These are phyloP conservation scores for Daldinia decipiens DNA, from an alignment of 495 filamentous ascomycete species.

Conservation along the genomic window DNA sequence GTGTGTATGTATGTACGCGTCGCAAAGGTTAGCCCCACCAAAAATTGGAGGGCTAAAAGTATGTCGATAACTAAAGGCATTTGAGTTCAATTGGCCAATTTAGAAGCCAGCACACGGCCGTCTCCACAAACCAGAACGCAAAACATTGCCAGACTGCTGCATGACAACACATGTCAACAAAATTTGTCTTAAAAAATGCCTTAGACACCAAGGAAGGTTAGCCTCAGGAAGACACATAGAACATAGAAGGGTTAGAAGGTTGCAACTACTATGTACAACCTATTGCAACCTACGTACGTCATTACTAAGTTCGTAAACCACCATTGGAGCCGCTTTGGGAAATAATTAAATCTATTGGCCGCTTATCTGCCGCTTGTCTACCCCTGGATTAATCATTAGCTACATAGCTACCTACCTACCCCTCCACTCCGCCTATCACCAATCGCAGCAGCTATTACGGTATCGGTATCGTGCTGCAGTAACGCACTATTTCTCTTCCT, in stretches of 20 bases:
- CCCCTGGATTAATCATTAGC: conserved; percentile 11
- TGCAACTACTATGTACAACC: background rate
- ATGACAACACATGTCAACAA: conserved; percentile 40
- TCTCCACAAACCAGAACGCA: conserved; percentile 31
- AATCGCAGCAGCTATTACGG: conserved; percentile 1
- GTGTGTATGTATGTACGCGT: conserved; percentile 26
- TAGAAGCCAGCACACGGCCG: conserved; percentile 27
- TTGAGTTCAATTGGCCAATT: conserved; percentile 35
- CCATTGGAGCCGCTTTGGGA: conserved; percentile 4
- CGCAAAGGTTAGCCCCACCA: conserved; percentile 22
- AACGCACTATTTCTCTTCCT: conserved; percentile 2
- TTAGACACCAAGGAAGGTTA: background rate
- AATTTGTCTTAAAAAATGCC: background rate
- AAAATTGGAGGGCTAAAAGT: conserved; percentile 13
- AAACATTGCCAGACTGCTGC: conserved; percentile 15
- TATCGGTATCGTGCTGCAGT: conserved; percentile 6
- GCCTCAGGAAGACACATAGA: conserved; percentile 11
- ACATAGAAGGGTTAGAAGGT: conserved; percentile 5
- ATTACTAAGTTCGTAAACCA: conserved; percentile 8
- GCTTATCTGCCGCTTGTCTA: background rate
- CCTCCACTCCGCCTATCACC: conserved; percentile 20
- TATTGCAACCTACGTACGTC: conserved; percentile 18
- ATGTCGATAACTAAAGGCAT: conserved; percentile 27
- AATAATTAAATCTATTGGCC: conserved; percentile 22
- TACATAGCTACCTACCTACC: too few species aligned